Evolutionary conservation across 116 monocot genomes (phyloP), one percentile per base, ranked within the genome.

Genomic region (Posidonia oceanica): DNA sequence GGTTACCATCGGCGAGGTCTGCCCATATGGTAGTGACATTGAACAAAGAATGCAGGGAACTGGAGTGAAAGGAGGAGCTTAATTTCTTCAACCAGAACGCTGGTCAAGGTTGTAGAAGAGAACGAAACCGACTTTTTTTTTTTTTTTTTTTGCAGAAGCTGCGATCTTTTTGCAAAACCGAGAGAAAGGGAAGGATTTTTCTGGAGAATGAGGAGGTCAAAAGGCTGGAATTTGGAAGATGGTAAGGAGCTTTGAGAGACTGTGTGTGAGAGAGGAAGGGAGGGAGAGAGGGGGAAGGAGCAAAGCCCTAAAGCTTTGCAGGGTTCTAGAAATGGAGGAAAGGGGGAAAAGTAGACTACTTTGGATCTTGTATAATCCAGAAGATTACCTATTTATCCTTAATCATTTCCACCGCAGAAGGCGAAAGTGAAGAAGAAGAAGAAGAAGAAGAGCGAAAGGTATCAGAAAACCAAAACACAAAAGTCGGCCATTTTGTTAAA

Each of bases 21-120:
- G 61, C 48, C 55, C 70, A 36, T 70, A 70, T 39, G 70, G 70
- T 39, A 40, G n/a, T 58, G 70, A 70, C 70, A 70, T 70, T 68
- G 52, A 40, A 36, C 14, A 12, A 48, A 48, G 48, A 12, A 7
- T 10, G 48, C 7, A 48, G 48, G 12, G 48, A 48, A 10, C 48
- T 48, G 48, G 48, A 48, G 48, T 48, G 48, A 7, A 12, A 48
- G 48, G 12, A 4, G 12, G 12, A 48, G 48, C 7, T 42, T 42
- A 42, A 5, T 8, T 42, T 42, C 42, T 42, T 42, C 42, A 0
- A 42, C 42, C 48, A 0, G 48, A 12, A 48, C 0, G 48, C 48
- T 48, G 7, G 11, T 12, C 5, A 48, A 10, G 48, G 7, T 12
- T 48, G 48, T 1, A 48, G 48, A 48, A 7, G 42, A 42, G 42